Evolutionary conservation across 139 green algal genomes (phyloP), one percentile per base, ranked within the genome.

Genomic region (Spirogloea muscicola): DNA sequence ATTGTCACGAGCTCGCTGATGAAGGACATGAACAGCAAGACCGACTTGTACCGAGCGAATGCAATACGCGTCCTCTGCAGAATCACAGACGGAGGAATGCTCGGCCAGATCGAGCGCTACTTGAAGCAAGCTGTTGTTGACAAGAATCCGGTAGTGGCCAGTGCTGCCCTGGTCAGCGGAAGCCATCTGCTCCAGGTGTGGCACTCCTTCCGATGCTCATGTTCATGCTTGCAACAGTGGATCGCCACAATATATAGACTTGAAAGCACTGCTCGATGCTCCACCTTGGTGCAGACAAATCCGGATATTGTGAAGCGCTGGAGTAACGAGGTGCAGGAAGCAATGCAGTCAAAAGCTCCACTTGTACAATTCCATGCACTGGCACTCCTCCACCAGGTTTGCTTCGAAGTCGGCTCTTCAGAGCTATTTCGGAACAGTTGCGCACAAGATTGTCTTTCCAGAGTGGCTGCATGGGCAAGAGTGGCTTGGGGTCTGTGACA

Each of bases 1-100:
- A 99, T 99, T 74, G 94, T 99, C 44, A 99, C 94, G 38, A 88
- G 74, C 80, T 96, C 89, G 33, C 85, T 99, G 1, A 99, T 99
- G 94, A 99, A 99, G 87, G 94, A 99, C 86, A 99, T 99, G 92
- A 98, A 97, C 87, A 89, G 78, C 83, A 92, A 89, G 57, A 90
- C 86, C 25, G 94, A 98, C 64, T 84, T 98, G 39, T 98, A 97
- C 82, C 84, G 94, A 9, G 86, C 90, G 51, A 98, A 98, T 78
- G 90, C 95, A 27, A 96, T 98, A 61, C 88, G 94, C 27, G 94
- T 98, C 73, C 89, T 99, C 13, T 96, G 92, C 83, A 88, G 89
- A 55, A 99, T 99, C 79, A 80, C 57, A 29, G 76, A 83, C 40
- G 60, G 69, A n/a, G 69, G 58, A n/a, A 84, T 99, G 82, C 90